Percentiles rank a stretch among this genome's conserved stretches.
These are phyloP conservation scores for Manihot esculenta DNA, from an alignment of 441 rosid genomes.

Conservation along the genomic window DNA sequence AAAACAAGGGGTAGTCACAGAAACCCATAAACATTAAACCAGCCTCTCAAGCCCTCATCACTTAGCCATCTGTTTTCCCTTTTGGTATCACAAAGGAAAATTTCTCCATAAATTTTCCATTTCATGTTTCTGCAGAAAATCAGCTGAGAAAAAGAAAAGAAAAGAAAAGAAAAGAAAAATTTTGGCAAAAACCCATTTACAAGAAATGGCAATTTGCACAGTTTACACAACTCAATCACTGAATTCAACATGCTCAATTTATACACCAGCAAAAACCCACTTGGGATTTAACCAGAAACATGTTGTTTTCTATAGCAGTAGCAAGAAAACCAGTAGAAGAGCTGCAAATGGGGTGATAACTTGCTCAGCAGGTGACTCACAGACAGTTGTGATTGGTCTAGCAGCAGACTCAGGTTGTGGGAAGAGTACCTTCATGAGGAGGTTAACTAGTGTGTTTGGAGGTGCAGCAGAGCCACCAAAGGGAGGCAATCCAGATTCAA, in stretches of 20 bases:
- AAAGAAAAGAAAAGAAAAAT: background rate
- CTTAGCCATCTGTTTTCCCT: constrained; percentile 46
- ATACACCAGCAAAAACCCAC: constrained; percentile 52
- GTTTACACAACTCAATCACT: constrained; percentile 67
- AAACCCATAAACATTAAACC: constrained; percentile 27
- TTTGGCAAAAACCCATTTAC: background rate
- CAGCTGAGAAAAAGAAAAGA: background rate
- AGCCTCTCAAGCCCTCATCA: no score
- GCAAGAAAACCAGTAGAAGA: constrained; percentile 28
- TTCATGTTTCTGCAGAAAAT: background rate
- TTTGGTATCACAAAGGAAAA: constrained; percentile 3
- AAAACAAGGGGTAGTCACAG: constrained; percentile 43
- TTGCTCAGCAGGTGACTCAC: constrained; percentile 48
- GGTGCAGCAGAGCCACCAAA: constrained; percentile 94
- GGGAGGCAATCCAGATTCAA: constrained; percentile 97
- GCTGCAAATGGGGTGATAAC: constrained; percentile 43
- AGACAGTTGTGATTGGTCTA: constrained; percentile 83
- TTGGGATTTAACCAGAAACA: constrained; percentile 49
- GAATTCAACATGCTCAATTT: constrained; percentile 65
- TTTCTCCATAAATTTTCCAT: constrained; percentile 3
- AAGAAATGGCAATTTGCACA: constrained; percentile 73
- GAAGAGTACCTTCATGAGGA: constrained; percentile 95
- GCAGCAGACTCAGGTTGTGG: constrained; percentile 99
- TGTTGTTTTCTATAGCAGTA: constrained; percentile 46
- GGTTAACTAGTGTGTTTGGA: constrained; percentile 91